These are phyloP conservation scores for Mitragyna speciosa DNA, from an alignment of 257 asterid genomes.

Conservation along the genomic window DNA sequence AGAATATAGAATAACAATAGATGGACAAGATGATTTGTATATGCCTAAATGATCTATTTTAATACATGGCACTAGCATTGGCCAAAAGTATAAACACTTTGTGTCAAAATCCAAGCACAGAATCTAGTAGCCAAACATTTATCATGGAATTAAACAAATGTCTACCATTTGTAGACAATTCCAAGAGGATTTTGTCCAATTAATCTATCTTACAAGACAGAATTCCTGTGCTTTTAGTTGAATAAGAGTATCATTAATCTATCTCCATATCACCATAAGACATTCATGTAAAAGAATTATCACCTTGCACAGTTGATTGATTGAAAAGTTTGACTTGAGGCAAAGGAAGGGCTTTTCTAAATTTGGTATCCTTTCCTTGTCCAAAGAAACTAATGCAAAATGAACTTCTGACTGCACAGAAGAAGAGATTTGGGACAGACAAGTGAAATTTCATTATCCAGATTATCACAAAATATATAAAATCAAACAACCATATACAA, in stretches of 20 bases:
- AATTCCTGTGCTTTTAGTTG: neutral
- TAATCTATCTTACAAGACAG: neutral
- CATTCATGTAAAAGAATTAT: slow-evolving; percentile 6
- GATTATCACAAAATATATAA: neutral
- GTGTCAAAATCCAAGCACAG: neutral
- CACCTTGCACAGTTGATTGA: slow-evolving; percentile 31
- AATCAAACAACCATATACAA: neutral
- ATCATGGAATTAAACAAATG: neutral
- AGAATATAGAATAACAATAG: neutral
- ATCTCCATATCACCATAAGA: neutral
- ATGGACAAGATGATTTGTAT: neutral
- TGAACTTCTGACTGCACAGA: slow-evolving; percentile 36
- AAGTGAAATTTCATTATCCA: neutral
- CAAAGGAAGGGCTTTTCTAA: slow-evolving; percentile 31
- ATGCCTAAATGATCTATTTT: neutral
- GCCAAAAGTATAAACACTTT: neutral
- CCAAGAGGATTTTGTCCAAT: neutral
- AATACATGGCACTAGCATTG: neutral
- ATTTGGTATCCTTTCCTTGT: slow-evolving; percentile 29
- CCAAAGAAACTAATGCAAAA: slow-evolving; percentile 28
- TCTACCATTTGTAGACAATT: neutral
- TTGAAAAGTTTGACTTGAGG: slow-evolving; percentile 27
- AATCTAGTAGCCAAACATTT: neutral
- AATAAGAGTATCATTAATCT: neutral
- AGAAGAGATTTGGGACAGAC: neutral